phyloP scores from a whole-genome alignment of 2,329 filamentous ascomycete genomes.

The Sarocladium brachiariae region DNA sequence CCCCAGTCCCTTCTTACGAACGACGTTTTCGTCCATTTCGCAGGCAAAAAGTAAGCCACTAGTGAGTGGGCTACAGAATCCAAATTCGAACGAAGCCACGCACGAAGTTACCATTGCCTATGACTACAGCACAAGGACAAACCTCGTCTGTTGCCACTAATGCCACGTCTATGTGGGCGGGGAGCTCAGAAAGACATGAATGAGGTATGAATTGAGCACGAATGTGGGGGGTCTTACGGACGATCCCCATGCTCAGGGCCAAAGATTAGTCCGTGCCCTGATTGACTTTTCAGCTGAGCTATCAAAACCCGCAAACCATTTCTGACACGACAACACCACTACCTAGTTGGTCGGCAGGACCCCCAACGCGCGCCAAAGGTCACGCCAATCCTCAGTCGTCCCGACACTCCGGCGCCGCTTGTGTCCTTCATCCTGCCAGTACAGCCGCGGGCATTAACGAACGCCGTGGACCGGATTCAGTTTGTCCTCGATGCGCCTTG shows the following conservation, averaged over 20 bases:
- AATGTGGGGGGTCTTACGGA: not conserved
- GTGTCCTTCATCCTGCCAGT: not conserved
- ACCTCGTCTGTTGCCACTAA: too few species aligned
- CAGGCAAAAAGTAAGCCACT: too few species aligned
- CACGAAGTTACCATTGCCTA: too few species aligned
- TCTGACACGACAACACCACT: slow-evolving; percentile 9
- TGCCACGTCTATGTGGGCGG: too few species aligned
- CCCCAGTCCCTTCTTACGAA: too few species aligned
- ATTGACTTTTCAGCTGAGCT: not conserved
- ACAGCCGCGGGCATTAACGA: not conserved
- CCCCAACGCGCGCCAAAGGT: not conserved
- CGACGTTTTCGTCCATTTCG: too few species aligned
- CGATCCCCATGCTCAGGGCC: slow-evolving; percentile 3
- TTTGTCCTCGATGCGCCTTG: too few species aligned
- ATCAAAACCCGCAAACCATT: not conserved
- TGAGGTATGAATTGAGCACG: not conserved
- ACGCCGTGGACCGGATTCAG: too few species aligned
- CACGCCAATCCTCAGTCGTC: not conserved
- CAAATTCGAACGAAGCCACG: too few species aligned
- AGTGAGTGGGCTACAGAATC: too few species aligned
- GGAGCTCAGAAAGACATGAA: too few species aligned
- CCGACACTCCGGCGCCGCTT: slow-evolving; percentile 7
- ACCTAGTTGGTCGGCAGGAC: not conserved
- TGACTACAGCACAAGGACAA: too few species aligned
- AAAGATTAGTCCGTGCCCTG: not conserved